A percentile compares a stretch with the other conserved stretches of the same genome.
These are phyloP conservation scores for Elsinoe necatrix DNA, from an alignment of 2,329 filamentous ascomycete genomes.

Conservation along the genomic window DNA sequence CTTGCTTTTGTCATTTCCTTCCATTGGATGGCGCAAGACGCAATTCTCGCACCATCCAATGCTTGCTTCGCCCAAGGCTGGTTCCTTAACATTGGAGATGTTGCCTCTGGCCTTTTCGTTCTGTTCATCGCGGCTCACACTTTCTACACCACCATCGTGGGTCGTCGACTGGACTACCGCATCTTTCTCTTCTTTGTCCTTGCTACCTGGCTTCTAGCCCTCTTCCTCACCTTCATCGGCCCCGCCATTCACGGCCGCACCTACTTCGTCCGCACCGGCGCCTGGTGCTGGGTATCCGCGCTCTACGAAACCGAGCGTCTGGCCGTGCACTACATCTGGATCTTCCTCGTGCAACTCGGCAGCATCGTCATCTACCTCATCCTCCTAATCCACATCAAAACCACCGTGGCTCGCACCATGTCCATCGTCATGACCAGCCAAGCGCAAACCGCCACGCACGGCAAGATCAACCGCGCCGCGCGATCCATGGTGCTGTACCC, in stretches of 20 bases:
- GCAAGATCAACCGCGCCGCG: constrained; percentile 33
- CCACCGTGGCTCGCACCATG: constrained; percentile 17
- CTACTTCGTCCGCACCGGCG: constrained; percentile 56
- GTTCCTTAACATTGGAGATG: constrained; percentile 58
- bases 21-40: constrained; percentile 48
- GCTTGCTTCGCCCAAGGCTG: constrained; percentile 60
- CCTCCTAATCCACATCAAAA: constrained; percentile 25
- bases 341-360: constrained; percentile 48
- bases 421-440: constrained; percentile 14
- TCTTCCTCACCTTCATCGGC: constrained; percentile 48
- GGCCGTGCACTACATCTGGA: constrained; percentile 57
- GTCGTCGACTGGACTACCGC: constrained; percentile 44
- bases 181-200: constrained; percentile 44
- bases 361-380: constrained; percentile 43
- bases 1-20: constrained; percentile 56
- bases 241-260: constrained; percentile 36
- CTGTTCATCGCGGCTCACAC: constrained; percentile 58
- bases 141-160: constrained; percentile 52
- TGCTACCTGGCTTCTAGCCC: constrained; percentile 51
- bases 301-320: constrained; percentile 49
- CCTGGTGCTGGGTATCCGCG: constrained; percentile 60
- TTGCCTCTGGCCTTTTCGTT: constrained; percentile 60
- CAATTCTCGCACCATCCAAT: constrained; percentile 45
- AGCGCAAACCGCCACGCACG: constrained; percentile 16
- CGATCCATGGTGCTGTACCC: constrained; percentile 60